phyloP scores from a whole-genome alignment of 352 stramenopile species.

The Phytopythium sindhum region DNA sequence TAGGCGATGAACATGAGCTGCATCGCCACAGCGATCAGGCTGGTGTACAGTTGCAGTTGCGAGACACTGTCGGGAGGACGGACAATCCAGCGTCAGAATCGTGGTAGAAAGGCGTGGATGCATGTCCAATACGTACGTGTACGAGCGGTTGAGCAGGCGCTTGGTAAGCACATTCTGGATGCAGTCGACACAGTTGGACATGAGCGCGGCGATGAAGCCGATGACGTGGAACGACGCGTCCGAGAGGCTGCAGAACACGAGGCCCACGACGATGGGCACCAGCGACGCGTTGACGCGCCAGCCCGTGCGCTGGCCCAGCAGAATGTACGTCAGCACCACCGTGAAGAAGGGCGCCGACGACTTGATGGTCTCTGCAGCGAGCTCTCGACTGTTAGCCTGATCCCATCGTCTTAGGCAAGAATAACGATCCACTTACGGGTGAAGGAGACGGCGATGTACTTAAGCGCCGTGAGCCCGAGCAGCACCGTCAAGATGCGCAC shows the following conservation, averaged over 20 bases:
- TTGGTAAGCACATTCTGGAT: slow-evolving; percentile 92
- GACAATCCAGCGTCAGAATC: slow-evolving; percentile 4
- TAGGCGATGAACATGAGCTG: slow-evolving; percentile 81
- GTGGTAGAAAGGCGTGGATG: neutral
- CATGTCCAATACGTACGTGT: slow-evolving; percentile 46
- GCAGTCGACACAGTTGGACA: slow-evolving; percentile 91
- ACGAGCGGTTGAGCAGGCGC: slow-evolving; percentile 75
- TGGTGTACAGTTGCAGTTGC: slow-evolving; percentile 90
- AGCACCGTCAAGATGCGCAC: slow-evolving; percentile 87
- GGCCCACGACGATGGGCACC: slow-evolving; percentile 80
- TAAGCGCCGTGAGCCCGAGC: slow-evolving; percentile 87
- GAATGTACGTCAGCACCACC: slow-evolving; percentile 80
- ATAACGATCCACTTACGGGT: slow-evolving; percentile 40
- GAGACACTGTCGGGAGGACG: slow-evolving; percentile 36
- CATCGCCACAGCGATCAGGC: slow-evolving; percentile 78
- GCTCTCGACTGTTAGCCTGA: neutral
- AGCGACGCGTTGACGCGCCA: slow-evolving; percentile 83
- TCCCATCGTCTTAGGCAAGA: neutral
- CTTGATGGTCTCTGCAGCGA: slow-evolving; percentile 87
- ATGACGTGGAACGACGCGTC: slow-evolving; percentile 86
- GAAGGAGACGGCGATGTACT: slow-evolving; percentile 92
- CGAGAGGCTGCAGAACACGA: slow-evolving; percentile 85
- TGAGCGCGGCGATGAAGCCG: slow-evolving; percentile 85
- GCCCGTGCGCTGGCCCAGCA: slow-evolving; percentile 80
- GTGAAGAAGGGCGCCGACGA: slow-evolving; percentile 91